phyloP scores from a whole-genome alignment of 768 basidiomycete genomes.

The Phaeotremella fagi region DNA sequence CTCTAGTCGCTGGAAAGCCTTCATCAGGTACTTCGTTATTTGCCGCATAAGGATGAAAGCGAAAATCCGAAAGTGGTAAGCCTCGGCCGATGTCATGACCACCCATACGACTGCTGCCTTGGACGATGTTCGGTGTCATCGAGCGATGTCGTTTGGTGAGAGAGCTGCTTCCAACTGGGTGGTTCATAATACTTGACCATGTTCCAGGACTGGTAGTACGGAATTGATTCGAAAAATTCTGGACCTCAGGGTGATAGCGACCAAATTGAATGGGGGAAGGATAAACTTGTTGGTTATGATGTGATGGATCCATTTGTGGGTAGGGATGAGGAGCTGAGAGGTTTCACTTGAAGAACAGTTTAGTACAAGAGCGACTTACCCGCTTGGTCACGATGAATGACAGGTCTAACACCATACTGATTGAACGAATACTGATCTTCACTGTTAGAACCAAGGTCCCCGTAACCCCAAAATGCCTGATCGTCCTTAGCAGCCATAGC shows the following conservation, averaged over 20 bases:
- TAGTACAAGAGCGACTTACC: no score
- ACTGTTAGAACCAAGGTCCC: not conserved
- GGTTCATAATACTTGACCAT: not conserved
- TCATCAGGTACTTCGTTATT: not conserved
- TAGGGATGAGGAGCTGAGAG: no score
- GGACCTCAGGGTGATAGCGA: not conserved
- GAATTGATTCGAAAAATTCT: not conserved
- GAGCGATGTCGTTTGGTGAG: conserved; percentile 16
- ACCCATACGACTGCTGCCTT: not conserved
- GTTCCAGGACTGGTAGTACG: not conserved
- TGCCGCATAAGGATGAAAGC: not conserved
- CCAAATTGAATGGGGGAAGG: not conserved
- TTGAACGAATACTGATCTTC: not conserved
- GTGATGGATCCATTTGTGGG: no score
- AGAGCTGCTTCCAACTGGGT: not conserved
- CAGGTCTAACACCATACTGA: not conserved
- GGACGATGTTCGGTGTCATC: conserved; percentile 16
- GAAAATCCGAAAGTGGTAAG: not conserved
- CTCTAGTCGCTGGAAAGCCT: not conserved
- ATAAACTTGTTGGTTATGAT: not conserved
- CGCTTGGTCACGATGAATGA: not conserved
- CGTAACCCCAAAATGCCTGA: not conserved
- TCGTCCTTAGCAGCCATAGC: conserved; percentile 30
- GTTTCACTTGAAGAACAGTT: no score
- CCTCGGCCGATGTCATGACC: not conserved